Conservation (phyloP, 1,284 basidiomycete genomes). For the Boletus nobilissimus region DNA sequence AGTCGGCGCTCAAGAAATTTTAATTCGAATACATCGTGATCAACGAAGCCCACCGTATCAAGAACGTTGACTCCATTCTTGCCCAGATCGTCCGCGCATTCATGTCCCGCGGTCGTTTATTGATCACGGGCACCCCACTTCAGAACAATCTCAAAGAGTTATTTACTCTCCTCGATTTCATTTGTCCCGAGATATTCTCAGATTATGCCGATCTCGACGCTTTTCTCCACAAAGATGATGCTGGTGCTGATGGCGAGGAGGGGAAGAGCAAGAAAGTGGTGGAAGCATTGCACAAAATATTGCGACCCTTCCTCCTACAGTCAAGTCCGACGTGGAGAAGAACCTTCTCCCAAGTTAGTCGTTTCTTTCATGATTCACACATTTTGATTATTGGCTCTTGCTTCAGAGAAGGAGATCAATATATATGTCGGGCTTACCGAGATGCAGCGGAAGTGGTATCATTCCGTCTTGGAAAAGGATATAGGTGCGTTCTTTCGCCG, state of each 20-base stretch:
- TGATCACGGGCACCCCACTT: conserved; percentile 97
- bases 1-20: conserved; percentile 91
- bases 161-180: conserved; percentile 96
- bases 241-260: conserved; percentile 79
- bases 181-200: conserved; percentile 86
- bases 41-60: conserved; percentile 99
- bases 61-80: conserved; percentile 97
- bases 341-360: conserved; percentile 86
- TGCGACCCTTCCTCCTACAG: conserved; percentile 95
- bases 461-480: conserved; percentile 96
- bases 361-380: neutral
- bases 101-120: conserved; percentile 85
- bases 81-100: conserved; percentile 96
- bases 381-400: conserved; percentile 5
- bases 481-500: conserved; percentile 76
- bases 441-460: conserved; percentile 99
- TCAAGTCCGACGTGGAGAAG: conserved; percentile 99
- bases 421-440: conserved; percentile 98
- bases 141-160: conserved; percentile 99
- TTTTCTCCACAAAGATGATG: conserved; percentile 85
- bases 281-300: conserved; percentile 96
- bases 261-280: conserved; percentile 93
- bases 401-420: conserved; percentile 96
- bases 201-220: conserved; percentile 79
- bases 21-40: conserved; percentile 99